Evolutionary conservation across 352 stramenopile genomes (phyloP), one percentile per base, ranked within the genome.

Genomic region (Phytophthora constricta): DNA sequence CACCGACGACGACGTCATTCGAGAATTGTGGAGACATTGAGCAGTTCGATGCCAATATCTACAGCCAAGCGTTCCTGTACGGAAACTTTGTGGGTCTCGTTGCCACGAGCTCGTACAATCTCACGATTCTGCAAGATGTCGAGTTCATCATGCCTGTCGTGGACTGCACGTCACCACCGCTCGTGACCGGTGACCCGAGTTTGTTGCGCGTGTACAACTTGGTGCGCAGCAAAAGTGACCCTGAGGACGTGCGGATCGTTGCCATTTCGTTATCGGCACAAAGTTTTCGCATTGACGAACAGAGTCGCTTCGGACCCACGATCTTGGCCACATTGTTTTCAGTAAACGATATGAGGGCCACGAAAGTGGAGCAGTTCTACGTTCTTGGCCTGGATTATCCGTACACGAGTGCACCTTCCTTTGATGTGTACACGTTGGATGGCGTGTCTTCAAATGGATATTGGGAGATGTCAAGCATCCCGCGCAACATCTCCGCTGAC

Each of bases 91-190:
- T 39, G 10, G 39, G 57, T 19, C 34, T 83, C 25, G 33, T 70
- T 5, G 46, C 27, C 13, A 46, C 62, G 10, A 45, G 65, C 16
- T 59, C 67, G 17, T 85, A 81, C 57, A 74, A 80, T 34, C 37
- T 81, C 47, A 63, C 72, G 1, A 41, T 71, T 25, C 33, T 82
- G n/a, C 58, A 58, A 41, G 66, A 75, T 20, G 7, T 75, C 10
- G 65, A 78, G 55, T 58, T 68, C 3, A 65, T 75, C 50, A 45
- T 75, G 26, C 41, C 47, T 1, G 42, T 75, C 16, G 48, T 78
- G 2, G 65, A 78, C 28, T 78, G 65, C 42, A 72, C 70, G 0
- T 75, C 59, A 2, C 55, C 50, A 23, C 51, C 56, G 2, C 20
- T 78, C 19, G 46, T 75, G 26, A 60, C 31, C 2, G 47, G 39